These are phyloP conservation scores for Daldinia loculata DNA, from an alignment of 495 filamentous ascomycete genomes.

Conservation along the genomic window DNA sequence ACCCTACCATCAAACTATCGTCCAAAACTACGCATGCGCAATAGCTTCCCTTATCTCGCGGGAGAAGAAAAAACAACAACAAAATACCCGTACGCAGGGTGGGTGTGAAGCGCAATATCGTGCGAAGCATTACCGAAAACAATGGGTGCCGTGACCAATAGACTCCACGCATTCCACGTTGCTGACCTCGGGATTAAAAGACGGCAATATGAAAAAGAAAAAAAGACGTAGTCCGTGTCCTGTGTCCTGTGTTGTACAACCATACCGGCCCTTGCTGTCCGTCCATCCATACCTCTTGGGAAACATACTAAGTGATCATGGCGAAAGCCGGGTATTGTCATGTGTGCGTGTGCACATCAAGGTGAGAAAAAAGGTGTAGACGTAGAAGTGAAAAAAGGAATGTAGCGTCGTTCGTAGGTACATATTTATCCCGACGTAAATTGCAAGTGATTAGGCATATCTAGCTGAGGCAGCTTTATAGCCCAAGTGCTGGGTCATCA, in stretches of 20 bases:
- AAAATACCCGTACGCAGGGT: neutral
- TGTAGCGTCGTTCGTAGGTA: slow-evolving; percentile 6
- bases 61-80: neutral
- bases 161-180: slow-evolving; percentile 33
- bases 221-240: slow-evolving; percentile 6
- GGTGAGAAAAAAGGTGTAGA: neutral
- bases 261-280: slow-evolving; percentile 15
- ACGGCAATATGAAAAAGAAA: neutral
- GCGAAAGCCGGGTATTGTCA: slow-evolving; percentile 39
- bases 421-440: slow-evolving; percentile 2
- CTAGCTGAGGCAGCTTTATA: slow-evolving; percentile 4
- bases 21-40: neutral
- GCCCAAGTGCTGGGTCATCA: slow-evolving; percentile 47
- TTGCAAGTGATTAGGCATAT: neutral
- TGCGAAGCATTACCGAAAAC: slow-evolving; percentile 9
- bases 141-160: slow-evolving; percentile 24
- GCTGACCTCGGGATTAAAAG: slow-evolving; percentile 15
- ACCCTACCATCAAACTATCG: neutral
- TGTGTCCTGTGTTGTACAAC: slow-evolving; percentile 32
- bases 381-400: slow-evolving; percentile 17
- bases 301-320: slow-evolving; percentile 33
- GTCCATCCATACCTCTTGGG: slow-evolving; percentile 26
- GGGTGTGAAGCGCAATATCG: slow-evolving; percentile 3
- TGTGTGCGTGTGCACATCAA: slow-evolving; percentile 22
- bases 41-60: neutral